Evolutionary conservation across 2,329 filamentous ascomycete genomes (phyloP), one percentile per base, ranked within the genome.

Genomic region (Drechmeria coniospora): DNA sequence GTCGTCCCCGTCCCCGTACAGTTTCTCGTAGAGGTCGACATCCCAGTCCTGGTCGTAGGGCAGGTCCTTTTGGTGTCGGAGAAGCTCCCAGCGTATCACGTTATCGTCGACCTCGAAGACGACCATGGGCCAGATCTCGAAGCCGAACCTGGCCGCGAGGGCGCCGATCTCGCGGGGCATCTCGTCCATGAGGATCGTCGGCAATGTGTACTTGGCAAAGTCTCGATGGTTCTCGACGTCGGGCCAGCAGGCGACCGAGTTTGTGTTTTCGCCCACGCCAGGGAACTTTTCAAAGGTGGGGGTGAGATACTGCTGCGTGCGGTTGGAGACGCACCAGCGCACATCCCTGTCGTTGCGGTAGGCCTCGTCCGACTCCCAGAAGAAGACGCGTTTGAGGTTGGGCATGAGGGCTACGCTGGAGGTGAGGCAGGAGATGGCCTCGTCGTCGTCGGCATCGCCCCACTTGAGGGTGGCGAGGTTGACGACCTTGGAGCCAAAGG

Each of bases 211-310:
- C 16, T 37, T 36, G 2, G 46, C 47, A 32, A 47, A 53, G 6
- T 46, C 44, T 2, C 34, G 30, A 19, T 52, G 38, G 0, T 42
- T 35, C 4, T 44, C 38, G 1, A 45, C 16, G 15, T 58, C 42
- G 0, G 54, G 54, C 49, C 51, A 56, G 15, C 43, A 49, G 29
- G 42, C 42, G 3, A 50, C 5, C 10, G 38, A 38, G 12, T 41
- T 29, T 7, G 43, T 16, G 7, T 48, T 36, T 7, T 46, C 43
- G n/a, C 42, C 43, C 0, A 42, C 15, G 0, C 42, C 45, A 5
- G 35, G 26, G 6, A 40, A 31, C 8, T 35, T 39, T 15, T 50
- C 47, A 2, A 38, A 34, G 4, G 45, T 43, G 21, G 47, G 37
- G 2, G 44, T 31, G 21, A 36, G 31, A 21, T 51, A 48, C 2